Conservation (phyloP, 176 grass and related monocot species). For the Tillandsia leiboldiana region DNA sequence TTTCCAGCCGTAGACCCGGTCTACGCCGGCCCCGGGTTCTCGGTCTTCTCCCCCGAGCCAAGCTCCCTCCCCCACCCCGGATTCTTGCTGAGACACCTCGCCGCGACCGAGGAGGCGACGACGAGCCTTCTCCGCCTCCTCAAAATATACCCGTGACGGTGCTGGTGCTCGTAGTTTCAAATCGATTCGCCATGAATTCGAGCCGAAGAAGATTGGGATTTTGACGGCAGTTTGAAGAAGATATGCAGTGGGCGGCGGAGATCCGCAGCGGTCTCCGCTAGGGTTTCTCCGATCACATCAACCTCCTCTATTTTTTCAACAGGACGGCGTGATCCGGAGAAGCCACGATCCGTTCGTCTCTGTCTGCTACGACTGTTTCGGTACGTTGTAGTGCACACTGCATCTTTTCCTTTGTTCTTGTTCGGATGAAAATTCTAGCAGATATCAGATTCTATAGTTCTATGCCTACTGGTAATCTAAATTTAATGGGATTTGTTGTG, state of each 20-base stretch:
- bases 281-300: constrained; percentile 15
- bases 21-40: constrained; percentile 41
- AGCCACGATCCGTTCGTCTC: too few species aligned
- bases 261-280: constrained; percentile 18
- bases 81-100: constrained; percentile 10
- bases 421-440: too few species aligned
- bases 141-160: constrained; percentile 3
- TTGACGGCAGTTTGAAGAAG: neutral
- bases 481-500: too few species aligned
- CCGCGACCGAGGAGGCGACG: constrained; percentile 28
- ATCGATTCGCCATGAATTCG: neutral
- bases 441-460: too few species aligned
- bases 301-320: constrained; percentile 61
- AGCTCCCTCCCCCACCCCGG: constrained; percentile 44
- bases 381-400: too few species aligned
- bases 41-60: constrained; percentile 40
- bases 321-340: constrained; percentile 16
- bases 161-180: too few species aligned
- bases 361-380: too few species aligned
- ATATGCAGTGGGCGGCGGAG: constrained; percentile 5
- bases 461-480: too few species aligned
- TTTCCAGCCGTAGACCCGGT: neutral
- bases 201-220: neutral
- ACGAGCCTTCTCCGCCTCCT: constrained; percentile 47
- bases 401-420: too few species aligned